Base-by-base conservation (phyloP, 2,329 filamentous ascomycete genomes). In the Rugonectria rugulosa region DNA sequence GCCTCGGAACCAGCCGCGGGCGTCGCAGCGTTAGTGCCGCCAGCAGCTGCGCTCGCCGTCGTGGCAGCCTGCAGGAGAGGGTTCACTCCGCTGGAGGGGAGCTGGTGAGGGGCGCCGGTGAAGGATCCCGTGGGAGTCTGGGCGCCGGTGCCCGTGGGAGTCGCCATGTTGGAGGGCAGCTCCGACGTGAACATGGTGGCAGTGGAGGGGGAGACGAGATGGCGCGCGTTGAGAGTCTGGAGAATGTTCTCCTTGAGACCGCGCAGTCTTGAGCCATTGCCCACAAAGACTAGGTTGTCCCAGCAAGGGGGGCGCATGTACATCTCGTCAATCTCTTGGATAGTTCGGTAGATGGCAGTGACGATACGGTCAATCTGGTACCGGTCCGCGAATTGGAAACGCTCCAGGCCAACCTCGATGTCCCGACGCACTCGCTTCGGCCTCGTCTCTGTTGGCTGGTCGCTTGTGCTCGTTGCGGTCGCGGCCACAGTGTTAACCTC, bases 111-210 rank as follows among this genome's bases (percentile, higher is more conserved):
- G 46, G 74, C 80, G 59, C 69, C 87, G 69, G 72, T 79, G 71
- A 79, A 83, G 61, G 77, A 83, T 65, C 78, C 82, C 2, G 91
- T 91, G 1, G 95, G 96, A 1, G 94, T 98, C 74, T 96, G 95
- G 14, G 92, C 87, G 27, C 94, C 94, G 1, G 94, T 98, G 17
- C 92, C 93, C 10, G 89, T 84, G 1, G 95, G 95, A 0, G 95
- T 98, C 24, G 91, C 92, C 70, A 97, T 85, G 75, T 95, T 94
- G 8, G 92, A 97, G 7, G 95, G 95, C 31, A 98, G 87, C 74
- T 99, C 95, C 19, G 92, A 97, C 29, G 93, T 97, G 81, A 98
- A 98, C 68, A 98, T 98, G 36, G 93, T 97, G 45, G 92, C 92
- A 1, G 92, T 94, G 23, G 89, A 93, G 0, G 95, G 95, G 2